Evolutionary conservation across 1,284 basidiomycete genomes (phyloP), one percentile per base, ranked within the genome.

Genomic region (Naganishia albida): DNA sequence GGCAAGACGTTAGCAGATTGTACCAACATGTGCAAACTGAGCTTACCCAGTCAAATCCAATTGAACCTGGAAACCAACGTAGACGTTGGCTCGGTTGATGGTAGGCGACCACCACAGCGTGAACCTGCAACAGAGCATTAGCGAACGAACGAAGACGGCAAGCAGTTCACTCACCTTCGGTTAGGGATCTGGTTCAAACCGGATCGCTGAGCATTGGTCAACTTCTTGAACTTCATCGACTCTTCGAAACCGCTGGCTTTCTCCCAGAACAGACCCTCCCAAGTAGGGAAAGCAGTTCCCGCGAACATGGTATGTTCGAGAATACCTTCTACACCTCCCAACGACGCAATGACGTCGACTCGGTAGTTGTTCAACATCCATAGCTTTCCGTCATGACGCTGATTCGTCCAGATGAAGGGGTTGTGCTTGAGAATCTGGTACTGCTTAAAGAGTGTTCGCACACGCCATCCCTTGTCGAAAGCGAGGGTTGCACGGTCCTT

Each of bases 281-380:
- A 79, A 20, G 77, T 78, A 0, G 80, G 75, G 75, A 80, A 80
- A 50, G 71, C 62, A 13, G 69, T 70, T 59, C 93, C 95, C 81
- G 96, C 96, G 85, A 99, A 99, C 51, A 99, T 80, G 0, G 93
- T 96, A 76, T 99, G 96, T 80, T 98, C 94, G 26, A 98, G 82
- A 70, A 97, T 97, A 70, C 93, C 93, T 54, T 71, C 70, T 18
- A 96, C 91, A 85, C 93, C 94, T 70, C 96, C 96, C 16, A 99
- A 83, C 8, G 96, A 96, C n/a, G 95, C 93, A 72, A 99, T 99
- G 48, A 98, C 93, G 77, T 99, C 96, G 53, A 99, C 93, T 71
- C 95, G 91, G 80, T 98, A 99, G 78, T 94, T 93, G 82, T 98
- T 98, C 66, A 99, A 82, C 72, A 97, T 91, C 93, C 95, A 98